Percentiles rank a stretch among this genome's conserved stretches.
Conservation (phyloP, 371 early-diverging fungal species). For the Mortierella sp. region DNA sequence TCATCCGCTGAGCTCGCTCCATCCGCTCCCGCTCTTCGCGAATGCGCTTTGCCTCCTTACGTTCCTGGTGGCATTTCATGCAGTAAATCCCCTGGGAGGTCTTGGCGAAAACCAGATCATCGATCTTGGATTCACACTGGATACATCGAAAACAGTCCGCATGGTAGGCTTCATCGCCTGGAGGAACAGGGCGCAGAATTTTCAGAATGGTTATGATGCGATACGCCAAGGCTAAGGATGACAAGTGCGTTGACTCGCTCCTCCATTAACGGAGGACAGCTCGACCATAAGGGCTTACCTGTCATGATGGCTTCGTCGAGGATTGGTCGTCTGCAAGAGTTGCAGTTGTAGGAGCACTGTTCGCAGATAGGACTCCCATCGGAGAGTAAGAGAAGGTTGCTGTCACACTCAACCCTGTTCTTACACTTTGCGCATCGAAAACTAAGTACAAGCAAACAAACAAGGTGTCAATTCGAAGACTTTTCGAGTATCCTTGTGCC, state of each 20-base stretch:
- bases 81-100: conserved; percentile 72
- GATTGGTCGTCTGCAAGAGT: conserved; percentile 82
- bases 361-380: conserved; percentile 90
- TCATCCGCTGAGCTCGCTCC: conserved; percentile 28
- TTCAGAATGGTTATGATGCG: no score
- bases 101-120: conserved; percentile 83
- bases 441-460: conserved; percentile 49
- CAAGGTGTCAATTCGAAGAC: neutral
- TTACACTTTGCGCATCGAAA: conserved; percentile 84
- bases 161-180: conserved; percentile 87
- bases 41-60: conserved; percentile 32
- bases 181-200: no score
- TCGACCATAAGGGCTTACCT: conserved; percentile 55
- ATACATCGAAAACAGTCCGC: conserved; percentile 86
- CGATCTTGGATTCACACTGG: conserved; percentile 78
- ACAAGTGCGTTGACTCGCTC: neutral
- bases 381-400: conserved; percentile 80
- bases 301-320: conserved; percentile 92
- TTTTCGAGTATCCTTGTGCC: neutral
- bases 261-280: neutral
- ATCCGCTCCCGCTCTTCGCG: conserved; percentile 34
- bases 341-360: conserved; percentile 88
- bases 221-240: neutral
- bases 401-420: conserved; percentile 81
- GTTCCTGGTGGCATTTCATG: conserved; percentile 59